Conservation (phyloP, 139 green algal species). For the Chloropicon primus region DNA sequence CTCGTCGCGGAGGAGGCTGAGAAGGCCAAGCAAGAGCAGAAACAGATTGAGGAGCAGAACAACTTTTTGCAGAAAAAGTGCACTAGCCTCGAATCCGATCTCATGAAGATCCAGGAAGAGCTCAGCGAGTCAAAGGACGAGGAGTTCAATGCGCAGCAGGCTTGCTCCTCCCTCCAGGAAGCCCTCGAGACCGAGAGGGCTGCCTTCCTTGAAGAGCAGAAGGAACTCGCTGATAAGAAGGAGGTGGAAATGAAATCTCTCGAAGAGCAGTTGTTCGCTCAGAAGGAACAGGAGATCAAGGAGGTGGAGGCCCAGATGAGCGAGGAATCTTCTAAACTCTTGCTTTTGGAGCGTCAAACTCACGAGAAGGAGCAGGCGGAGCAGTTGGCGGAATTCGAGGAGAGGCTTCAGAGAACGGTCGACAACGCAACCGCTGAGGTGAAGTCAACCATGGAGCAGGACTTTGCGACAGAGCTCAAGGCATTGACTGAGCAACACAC, state of each 20-base stretch:
- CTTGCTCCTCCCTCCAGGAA: background rate
- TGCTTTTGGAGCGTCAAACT: background rate
- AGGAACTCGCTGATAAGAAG: background rate
- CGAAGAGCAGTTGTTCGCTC: background rate
- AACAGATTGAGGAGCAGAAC: background rate
- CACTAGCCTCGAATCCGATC: background rate
- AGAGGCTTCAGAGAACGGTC: background rate
- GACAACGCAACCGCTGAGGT: background rate
- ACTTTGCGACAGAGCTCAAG: background rate
- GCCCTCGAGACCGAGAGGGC: background rate
- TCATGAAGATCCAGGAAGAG: background rate
- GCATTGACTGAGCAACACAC: background rate
- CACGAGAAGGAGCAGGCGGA: background rate
- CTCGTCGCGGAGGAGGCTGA: background rate
- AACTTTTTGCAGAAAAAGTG: background rate
- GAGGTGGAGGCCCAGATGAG: background rate
- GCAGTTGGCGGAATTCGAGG: background rate
- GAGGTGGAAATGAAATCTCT: background rate
- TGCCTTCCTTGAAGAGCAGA: background rate
- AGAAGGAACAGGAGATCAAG: background rate
- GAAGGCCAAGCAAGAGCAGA: background rate
- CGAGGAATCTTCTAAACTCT: background rate
- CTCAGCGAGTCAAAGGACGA: background rate
- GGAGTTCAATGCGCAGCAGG: background rate
- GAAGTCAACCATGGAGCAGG: background rate